Conservation (phyloP, 352 stramenopile species). For the Thalassiosira livingstoniorum region DNA sequence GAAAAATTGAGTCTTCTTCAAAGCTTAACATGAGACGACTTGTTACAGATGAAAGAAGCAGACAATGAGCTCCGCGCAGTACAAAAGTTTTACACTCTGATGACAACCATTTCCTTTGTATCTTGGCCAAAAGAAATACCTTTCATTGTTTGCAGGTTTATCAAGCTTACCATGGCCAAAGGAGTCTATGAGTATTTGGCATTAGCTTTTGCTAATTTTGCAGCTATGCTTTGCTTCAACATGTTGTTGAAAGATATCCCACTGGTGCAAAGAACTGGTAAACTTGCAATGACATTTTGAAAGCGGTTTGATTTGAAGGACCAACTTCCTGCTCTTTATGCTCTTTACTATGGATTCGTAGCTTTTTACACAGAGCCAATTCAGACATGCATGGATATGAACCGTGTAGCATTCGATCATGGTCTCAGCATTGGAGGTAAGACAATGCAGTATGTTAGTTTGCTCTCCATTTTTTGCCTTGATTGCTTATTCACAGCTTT, state of each 20-base stretch:
- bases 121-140: too few relatives aligned
- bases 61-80: too few relatives aligned
- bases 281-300: slow-evolving; percentile 33
- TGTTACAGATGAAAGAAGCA: too few relatives aligned
- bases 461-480: neutral
- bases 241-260: slow-evolving; percentile 24
- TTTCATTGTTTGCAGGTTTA: too few relatives aligned
- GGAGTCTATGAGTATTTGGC: slow-evolving; percentile 46
- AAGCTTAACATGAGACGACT: too few relatives aligned
- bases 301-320: slow-evolving; percentile 36
- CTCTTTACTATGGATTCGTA: slow-evolving; percentile 36
- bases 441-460: neutral
- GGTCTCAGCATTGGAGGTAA: slow-evolving; percentile 25
- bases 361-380: slow-evolving; percentile 35
- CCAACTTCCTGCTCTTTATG: slow-evolving; percentile 36
- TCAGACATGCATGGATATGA: slow-evolving; percentile 26
- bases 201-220: slow-evolving; percentile 27
- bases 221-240: slow-evolving; percentile 24
- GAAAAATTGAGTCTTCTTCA: too few relatives aligned
- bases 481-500: neutral
- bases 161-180: slow-evolving; percentile 37
- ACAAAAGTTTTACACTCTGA: too few relatives aligned
- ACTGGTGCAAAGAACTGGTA: slow-evolving; percentile 22
- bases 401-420: too few relatives aligned
- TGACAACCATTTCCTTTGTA: too few relatives aligned